Conservation (phyloP, 2,329 filamentous ascomycete genomes). For the Neonectria neomacrospora region DNA sequence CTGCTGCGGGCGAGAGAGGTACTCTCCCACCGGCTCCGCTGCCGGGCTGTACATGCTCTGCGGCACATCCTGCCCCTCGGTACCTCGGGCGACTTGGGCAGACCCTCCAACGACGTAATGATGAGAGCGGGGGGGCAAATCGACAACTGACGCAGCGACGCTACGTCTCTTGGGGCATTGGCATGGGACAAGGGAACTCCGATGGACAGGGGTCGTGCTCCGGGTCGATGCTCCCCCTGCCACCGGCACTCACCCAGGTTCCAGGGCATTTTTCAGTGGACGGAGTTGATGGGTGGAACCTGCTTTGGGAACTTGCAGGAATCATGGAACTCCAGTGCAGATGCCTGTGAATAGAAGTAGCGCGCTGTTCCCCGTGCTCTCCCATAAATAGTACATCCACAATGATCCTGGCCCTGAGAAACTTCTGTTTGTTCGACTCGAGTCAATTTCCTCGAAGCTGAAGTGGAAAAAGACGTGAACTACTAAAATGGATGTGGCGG, state of each 20-base stretch:
- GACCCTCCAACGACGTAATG: constrained; percentile 42
- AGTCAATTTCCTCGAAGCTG: not conserved
- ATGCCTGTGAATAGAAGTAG: not conserved
- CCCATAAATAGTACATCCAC: not conserved
- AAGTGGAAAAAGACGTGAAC: not conserved
- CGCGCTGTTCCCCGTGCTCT: not conserved
- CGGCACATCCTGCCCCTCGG: constrained; percentile 9
- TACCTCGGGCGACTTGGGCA: constrained; percentile 14
- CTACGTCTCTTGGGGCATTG: constrained; percentile 22
- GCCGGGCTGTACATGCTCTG: not conserved
- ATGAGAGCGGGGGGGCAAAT: constrained; percentile 34
- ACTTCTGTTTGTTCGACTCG: not conserved
- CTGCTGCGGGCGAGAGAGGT: not conserved
- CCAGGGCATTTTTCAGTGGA: not conserved
- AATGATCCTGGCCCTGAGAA: not conserved
- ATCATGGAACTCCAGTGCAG: not conserved
- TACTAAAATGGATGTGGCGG: not conserved
- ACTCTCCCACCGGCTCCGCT: not conserved
- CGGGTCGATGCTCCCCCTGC: constrained; percentile 4
- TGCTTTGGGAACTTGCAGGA: constrained; percentile 1
- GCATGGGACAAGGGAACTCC: not conserved
- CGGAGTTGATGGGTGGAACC: not conserved
- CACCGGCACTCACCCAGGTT: constrained; percentile 9
- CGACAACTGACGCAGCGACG: constrained; percentile 33
- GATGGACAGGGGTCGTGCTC: constrained; percentile 24